phyloP scores from a whole-genome alignment of 495 filamentous ascomycete genomes.

The Elasticomyces elasticus region DNA sequence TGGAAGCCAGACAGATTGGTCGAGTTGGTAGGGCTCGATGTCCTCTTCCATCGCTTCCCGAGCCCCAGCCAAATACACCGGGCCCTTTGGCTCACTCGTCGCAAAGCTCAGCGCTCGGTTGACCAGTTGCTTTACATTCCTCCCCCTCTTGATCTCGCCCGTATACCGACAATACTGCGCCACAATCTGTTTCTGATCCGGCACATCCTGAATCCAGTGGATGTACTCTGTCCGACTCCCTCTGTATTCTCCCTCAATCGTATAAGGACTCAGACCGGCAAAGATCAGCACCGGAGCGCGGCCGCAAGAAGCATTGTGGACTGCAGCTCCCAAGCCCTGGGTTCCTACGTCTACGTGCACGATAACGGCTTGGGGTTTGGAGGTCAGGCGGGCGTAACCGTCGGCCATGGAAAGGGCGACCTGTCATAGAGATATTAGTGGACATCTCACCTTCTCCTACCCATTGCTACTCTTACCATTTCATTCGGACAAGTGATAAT shows the following conservation, averaged over 20 bases:
- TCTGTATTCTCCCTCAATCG: slow-evolving; percentile 80
- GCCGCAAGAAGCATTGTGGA: slow-evolving; percentile 83
- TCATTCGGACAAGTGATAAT: slow-evolving; percentile 70
- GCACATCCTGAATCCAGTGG: slow-evolving; percentile 96
- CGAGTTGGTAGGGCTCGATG: slow-evolving; percentile 65
- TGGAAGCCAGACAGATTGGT: slow-evolving; percentile 64
- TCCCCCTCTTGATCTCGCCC: slow-evolving; percentile 80
- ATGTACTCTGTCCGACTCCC: slow-evolving; percentile 90
- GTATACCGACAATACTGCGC: slow-evolving; percentile 90
- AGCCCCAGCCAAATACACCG: slow-evolving; percentile 75
- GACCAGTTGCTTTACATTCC: slow-evolving; percentile 93
- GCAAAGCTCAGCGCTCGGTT: slow-evolving; percentile 85
- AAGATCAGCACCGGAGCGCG: slow-evolving; percentile 84
- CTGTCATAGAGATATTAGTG: too few relatives aligned
- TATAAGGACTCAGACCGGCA: slow-evolving; percentile 81
- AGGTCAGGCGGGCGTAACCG: slow-evolving; percentile 79
- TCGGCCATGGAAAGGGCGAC: slow-evolving; percentile 95
- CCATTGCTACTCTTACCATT: too few relatives aligned
- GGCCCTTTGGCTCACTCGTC: slow-evolving; percentile 67
- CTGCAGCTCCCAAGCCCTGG: slow-evolving; percentile 79
- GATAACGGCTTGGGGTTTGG: slow-evolving; percentile 81
- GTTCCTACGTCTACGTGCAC: slow-evolving; percentile 96
- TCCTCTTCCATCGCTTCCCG: slow-evolving; percentile 92
- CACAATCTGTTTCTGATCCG: slow-evolving; percentile 86
- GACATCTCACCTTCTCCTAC: too few relatives aligned